Percentiles rank a stretch among this genome's conserved stretches.
These are phyloP conservation scores for Biancaea sappan DNA, from an alignment of 306 rosid species.

Conservation along the genomic window DNA sequence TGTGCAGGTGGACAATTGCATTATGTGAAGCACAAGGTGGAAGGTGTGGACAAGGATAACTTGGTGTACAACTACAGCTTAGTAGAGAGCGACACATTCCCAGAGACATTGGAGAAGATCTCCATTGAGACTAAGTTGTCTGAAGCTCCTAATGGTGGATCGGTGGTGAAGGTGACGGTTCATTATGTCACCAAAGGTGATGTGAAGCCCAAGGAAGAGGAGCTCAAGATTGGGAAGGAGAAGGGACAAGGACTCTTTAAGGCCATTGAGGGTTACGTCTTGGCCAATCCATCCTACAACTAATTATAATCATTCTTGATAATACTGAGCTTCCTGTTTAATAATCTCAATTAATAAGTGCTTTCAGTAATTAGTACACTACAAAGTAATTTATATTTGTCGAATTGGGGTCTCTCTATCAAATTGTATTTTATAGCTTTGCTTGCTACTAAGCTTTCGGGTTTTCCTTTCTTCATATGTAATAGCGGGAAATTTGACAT, in stretches of 20 bases:
- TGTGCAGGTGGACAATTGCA: conserved; percentile 4
- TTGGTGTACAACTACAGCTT: background rate
- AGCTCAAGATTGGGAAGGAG: conserved; percentile 21
- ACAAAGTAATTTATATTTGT: too few species aligned
- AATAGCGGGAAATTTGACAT: too few species aligned
- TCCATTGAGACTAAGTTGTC: conserved; percentile 26
- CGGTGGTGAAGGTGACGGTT: background rate
- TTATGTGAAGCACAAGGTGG: conserved; percentile 11
- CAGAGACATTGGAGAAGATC: background rate
- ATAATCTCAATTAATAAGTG: too few species aligned
- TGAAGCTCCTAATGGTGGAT: background rate
- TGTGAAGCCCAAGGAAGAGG: conserved; percentile 4
- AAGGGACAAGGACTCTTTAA: conserved; percentile 5
- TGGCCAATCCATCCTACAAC: conserved; percentile 10
- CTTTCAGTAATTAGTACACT: too few species aligned
- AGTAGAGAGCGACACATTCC: conserved; percentile 11
- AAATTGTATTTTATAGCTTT: too few species aligned
- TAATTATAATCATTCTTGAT: background rate
- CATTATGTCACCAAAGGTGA: background rate
- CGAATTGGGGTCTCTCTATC: too few species aligned
- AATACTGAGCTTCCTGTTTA: background rate
- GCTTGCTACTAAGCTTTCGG: too few species aligned
- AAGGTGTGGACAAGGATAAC: conserved; percentile 10
- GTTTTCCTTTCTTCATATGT: too few species aligned
- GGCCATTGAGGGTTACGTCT: conserved; percentile 11